phyloP scores from a whole-genome alignment of 2,329 filamentous ascomycete genomes.

The Fonsecaea erecta region DNA sequence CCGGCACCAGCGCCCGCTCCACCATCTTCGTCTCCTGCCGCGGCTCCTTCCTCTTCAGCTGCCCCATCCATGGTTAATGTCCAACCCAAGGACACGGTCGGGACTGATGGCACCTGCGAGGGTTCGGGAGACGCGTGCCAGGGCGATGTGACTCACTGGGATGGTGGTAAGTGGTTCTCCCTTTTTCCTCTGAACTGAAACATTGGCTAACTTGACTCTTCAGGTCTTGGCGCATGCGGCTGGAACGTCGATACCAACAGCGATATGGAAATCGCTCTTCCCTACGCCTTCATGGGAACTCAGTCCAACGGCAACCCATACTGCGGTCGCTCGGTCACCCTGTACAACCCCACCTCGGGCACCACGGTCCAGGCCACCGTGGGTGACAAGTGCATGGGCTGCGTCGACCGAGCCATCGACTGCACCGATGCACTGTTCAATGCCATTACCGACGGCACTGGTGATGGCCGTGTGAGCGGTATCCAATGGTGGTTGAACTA shows the following conservation, averaged over 20 bases:
- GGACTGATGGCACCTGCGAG: slow-evolving; percentile 38
- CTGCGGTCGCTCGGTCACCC: slow-evolving; percentile 71
- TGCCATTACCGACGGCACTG: slow-evolving; percentile 40
- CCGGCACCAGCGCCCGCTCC: slow-evolving; percentile 31
- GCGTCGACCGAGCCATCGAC: slow-evolving; percentile 47
- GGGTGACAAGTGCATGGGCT: slow-evolving; percentile 78
- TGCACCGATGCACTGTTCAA: slow-evolving; percentile 46
- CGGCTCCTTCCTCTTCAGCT: slow-evolving; percentile 9
- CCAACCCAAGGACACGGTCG: slow-evolving; percentile 17
- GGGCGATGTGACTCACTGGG: slow-evolving; percentile 77
- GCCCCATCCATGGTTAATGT: slow-evolving; percentile 13
- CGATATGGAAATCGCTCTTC: slow-evolving; percentile 71
- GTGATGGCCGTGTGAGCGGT: slow-evolving; percentile 48
- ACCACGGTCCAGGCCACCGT: slow-evolving; percentile 63
- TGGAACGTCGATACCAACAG: slow-evolving; percentile 60
- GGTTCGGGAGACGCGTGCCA: slow-evolving; percentile 46
- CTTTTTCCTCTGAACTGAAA: neutral
- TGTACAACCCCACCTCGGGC: slow-evolving; percentile 59
- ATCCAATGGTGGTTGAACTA: slow-evolving; percentile 50
- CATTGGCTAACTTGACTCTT: slow-evolving; percentile 10
- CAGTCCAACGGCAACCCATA: slow-evolving; percentile 69
- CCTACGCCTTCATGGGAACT: slow-evolving; percentile 65
- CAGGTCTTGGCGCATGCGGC: slow-evolving; percentile 67
- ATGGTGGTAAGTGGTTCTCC: slow-evolving; percentile 53
- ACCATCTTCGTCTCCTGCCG: slow-evolving; percentile 6